Evolutionary conservation across 2,329 filamentous ascomycete genomes (phyloP).

Genomic region (Allantophomopsis cytisporea): DNA sequence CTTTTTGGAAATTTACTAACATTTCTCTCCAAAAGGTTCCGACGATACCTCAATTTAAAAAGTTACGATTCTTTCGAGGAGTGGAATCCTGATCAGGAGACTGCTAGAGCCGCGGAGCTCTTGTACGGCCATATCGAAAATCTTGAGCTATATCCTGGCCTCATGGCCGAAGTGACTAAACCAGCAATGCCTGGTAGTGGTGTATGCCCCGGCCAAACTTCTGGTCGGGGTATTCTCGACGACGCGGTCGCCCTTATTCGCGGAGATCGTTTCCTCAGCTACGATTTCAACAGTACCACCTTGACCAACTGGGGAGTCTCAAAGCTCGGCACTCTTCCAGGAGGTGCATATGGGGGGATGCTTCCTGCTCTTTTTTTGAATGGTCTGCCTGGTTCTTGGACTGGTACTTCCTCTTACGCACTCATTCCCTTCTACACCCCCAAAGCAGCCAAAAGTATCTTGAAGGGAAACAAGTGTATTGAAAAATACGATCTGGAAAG

Average conservation of each 20-base stretch:
- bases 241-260: slow-evolving; percentile 32
- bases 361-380: slow-evolving; percentile 28
- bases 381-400: slow-evolving; percentile 30
- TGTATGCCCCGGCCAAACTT: slow-evolving; percentile 28
- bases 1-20: no score
- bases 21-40: no score
- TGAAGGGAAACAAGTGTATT: no score
- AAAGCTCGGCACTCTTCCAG: slow-evolving; percentile 25
- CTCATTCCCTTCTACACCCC: no score
- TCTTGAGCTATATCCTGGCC: slow-evolving; percentile 42
- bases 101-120: slow-evolving; percentile 26
- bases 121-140: slow-evolving; percentile 36
- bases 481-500: no score
- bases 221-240: slow-evolving; percentile 28
- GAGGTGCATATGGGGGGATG: slow-evolving; percentile 31
- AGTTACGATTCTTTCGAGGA: slow-evolving; percentile 35
- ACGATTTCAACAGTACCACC: slow-evolving; percentile 31
- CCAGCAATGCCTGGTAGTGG: slow-evolving; percentile 31
- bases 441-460: no score
- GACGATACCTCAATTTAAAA: no score
- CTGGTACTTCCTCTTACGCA: no score
- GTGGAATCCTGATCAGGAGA: slow-evolving; percentile 33
- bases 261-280: slow-evolving; percentile 30
- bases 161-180: slow-evolving; percentile 41
- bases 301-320: slow-evolving; percentile 31